A percentile compares a stretch with the other conserved stretches of the same genome.
Conservation (phyloP, 2,329 filamentous ascomycete genomes). For the Calonectria hawksworthii region DNA sequence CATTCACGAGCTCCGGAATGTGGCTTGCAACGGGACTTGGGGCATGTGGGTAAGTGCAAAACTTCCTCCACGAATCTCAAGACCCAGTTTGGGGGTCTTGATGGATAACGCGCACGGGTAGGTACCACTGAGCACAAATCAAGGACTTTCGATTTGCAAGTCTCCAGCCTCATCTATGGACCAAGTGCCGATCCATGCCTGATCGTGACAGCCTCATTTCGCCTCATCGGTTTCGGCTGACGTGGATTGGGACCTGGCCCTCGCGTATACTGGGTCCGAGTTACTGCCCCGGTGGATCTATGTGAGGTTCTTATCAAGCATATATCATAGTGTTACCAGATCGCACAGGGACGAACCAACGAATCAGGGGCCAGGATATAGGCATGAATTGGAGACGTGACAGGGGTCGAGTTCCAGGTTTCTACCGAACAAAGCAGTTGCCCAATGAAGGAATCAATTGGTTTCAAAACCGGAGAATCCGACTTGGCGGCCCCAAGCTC, state of each 20-base stretch:
- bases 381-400: neutral
- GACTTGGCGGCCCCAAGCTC: neutral
- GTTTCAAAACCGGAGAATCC: neutral
- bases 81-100: neutral
- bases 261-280: neutral
- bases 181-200: neutral
- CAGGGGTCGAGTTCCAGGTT: neutral
- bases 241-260: neutral
- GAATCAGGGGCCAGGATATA: neutral
- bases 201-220: neutral
- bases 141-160: neutral
- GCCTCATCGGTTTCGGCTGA: neutral
- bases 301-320: constrained; percentile 4
- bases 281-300: neutral
- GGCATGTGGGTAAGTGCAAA: neutral
- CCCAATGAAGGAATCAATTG: neutral
- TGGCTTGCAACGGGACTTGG: neutral
- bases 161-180: neutral
- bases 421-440: neutral
- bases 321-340: neutral
- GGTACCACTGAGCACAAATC: neutral
- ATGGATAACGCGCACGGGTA: neutral
- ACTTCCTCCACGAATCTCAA: neutral
- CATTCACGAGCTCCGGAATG: neutral
- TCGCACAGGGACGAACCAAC: neutral